Evolutionary conservation across 352 stramenopile species (phyloP).

Genomic region (Globisporangium acanthophoron): DNA sequence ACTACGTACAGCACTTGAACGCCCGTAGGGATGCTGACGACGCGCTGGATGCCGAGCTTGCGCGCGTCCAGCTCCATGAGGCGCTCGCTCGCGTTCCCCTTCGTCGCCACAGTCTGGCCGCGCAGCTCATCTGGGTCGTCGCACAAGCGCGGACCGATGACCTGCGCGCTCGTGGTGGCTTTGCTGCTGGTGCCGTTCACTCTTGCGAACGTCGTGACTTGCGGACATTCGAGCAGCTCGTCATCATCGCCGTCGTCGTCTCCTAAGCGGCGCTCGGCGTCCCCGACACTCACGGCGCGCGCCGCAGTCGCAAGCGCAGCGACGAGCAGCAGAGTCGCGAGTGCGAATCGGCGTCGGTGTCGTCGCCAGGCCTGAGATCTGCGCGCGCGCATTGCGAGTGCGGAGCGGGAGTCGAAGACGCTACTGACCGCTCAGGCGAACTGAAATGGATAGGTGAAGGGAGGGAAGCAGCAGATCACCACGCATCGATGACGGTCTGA

Average conservation of each 20-base stretch:
- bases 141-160: not conserved
- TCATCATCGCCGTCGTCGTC: not conserved
- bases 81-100: not conserved
- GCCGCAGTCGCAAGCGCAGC: not conserved
- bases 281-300: slow-evolving; percentile 7
- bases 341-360: not conserved
- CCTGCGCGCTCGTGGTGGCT: slow-evolving; percentile 1
- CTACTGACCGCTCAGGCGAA: not conserved
- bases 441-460: not conserved
- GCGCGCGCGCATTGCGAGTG: not conserved
- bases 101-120: slow-evolving; percentile 17
- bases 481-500: not conserved
- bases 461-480: not conserved
- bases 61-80: slow-evolving; percentile 8
- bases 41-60: slow-evolving; percentile 4
- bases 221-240: slow-evolving; percentile 16
- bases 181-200: slow-evolving; percentile 5
- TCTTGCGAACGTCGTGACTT: slow-evolving; percentile 20
- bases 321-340: not conserved
- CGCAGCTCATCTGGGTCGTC: slow-evolving; percentile 1
- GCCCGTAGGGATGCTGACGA: slow-evolving; percentile 5
- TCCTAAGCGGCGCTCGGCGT: slow-evolving; percentile 1
- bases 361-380: not conserved
- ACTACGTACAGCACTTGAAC: slow-evolving; percentile 5
- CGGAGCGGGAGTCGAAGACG: not conserved